Conservation (phyloP, 805 yeast species). For the Schwanniomyces vanrijiae region DNA sequence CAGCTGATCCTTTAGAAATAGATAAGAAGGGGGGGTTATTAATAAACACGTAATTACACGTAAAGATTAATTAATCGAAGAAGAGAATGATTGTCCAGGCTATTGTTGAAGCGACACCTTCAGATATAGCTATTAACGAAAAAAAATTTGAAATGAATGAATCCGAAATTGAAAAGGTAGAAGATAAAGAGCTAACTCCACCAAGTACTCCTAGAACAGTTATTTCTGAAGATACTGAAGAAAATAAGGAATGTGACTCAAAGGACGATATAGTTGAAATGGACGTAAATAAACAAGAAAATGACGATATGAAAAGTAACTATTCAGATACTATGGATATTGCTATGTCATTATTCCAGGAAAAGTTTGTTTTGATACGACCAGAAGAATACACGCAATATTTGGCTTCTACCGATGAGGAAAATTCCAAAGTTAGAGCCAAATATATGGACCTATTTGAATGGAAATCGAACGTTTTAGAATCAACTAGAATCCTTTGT, state of each 20-base stretch:
- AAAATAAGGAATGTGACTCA: too few species aligned
- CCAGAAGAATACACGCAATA: slow-evolving; percentile 47
- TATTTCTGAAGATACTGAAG: not conserved
- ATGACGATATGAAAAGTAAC: not conserved
- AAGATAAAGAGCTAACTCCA: not conserved
- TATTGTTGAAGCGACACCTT: not conserved
- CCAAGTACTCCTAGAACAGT: not conserved
- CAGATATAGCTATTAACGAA: not conserved
- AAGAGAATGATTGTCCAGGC: not conserved
- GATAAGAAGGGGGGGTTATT: not conserved
- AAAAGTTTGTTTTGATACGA: slow-evolving; percentile 41
- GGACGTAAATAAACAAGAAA: not conserved
- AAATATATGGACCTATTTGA: slow-evolving; percentile 48
- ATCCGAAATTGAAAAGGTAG: not conserved
- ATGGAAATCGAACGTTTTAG: slow-evolving; percentile 52
- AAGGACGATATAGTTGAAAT: not conserved
- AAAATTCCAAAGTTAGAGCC: slow-evolving; percentile 38
- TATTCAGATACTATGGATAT: slow-evolving; percentile 27
- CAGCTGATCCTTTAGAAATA: not conserved
- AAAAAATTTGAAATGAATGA: not conserved
- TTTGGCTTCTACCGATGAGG: slow-evolving; percentile 38
- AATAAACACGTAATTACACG: not conserved
- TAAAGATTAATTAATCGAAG: not conserved
- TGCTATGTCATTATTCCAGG: slow-evolving; percentile 36
- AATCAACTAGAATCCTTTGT: slow-evolving; percentile 61